Evolutionary conservation across 148 eudicot genomes (phyloP).

Genomic region (Beta vulgaris): DNA sequence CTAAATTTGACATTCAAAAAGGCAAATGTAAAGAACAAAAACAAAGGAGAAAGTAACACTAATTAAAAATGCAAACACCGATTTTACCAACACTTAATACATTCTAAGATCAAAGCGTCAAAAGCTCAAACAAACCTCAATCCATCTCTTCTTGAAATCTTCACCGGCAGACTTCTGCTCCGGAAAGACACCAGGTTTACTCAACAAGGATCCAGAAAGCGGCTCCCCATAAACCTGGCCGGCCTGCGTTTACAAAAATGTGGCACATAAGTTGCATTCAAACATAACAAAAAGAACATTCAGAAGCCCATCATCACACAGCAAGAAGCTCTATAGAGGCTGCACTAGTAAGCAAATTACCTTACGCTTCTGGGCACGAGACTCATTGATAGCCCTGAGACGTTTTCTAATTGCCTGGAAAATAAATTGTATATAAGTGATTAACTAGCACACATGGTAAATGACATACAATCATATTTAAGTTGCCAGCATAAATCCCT

Average conservation of each 20-base stretch:
- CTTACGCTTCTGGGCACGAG: slow-evolving; percentile 98
- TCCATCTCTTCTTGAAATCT: slow-evolving; percentile 89
- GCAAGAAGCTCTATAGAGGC: not conserved
- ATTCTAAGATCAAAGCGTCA: not conserved
- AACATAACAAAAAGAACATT: not conserved
- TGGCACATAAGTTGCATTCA: not conserved
- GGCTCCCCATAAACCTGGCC: slow-evolving; percentile 99
- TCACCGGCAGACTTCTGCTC: slow-evolving; percentile 88
- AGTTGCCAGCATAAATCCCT: not conserved
- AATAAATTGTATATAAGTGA: slow-evolving; percentile 15
- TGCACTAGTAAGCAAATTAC: slow-evolving; percentile 32
- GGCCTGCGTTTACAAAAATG: slow-evolving; percentile 53
- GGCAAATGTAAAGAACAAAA: too few species aligned
- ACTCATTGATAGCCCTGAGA: slow-evolving; percentile 90
- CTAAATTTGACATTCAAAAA: too few species aligned
- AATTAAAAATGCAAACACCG: too few species aligned
- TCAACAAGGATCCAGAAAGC: slow-evolving; percentile 69
- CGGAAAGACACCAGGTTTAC: slow-evolving; percentile 70
- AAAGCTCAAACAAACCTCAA: slow-evolving; percentile 63
- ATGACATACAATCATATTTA: not conserved
- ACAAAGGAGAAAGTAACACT: too few species aligned
- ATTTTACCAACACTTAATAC: too few species aligned
- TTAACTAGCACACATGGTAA: not conserved
- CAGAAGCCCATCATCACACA: not conserved
- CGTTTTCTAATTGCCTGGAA: slow-evolving; percentile 84